A percentile compares a stretch with the other conserved stretches of the same genome.
These are phyloP conservation scores for fission yeast (Schizosaccharomyces pombe) DNA, from an alignment of 805 yeast genomes.

Conservation along the genomic window DNA sequence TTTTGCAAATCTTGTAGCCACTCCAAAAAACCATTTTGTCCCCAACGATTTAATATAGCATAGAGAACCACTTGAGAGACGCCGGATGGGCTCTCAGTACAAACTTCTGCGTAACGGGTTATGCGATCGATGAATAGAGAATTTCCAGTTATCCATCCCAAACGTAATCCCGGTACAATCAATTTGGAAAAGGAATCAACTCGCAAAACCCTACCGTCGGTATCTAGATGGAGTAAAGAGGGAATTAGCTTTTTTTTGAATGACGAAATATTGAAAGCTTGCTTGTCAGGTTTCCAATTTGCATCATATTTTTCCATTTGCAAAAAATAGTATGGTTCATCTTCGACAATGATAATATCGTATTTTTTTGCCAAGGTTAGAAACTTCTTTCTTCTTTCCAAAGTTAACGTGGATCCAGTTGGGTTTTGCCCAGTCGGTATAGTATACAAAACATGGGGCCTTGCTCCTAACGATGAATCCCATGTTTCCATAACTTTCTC, in stretches of 20 bases:
- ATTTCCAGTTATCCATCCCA: constrained; percentile 78
- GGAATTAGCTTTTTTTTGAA: background rate
- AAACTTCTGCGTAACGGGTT: constrained; percentile 53
- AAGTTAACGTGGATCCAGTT: constrained; percentile 65
- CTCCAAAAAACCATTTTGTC: constrained; percentile 18
- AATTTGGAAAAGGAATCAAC: constrained; percentile 81
- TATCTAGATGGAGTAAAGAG: constrained; percentile 31
- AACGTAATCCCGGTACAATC: constrained; percentile 70
- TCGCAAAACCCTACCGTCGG: constrained; percentile 74
- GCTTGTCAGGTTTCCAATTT: constrained; percentile 6
- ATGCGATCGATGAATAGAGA: constrained; percentile 36
- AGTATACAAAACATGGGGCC: constrained; percentile 72
- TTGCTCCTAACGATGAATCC: constrained; percentile 29
- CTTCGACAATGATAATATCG: constrained; percentile 73
- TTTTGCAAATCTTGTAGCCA: constrained; percentile 57
- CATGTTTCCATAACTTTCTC: constrained; percentile 34
- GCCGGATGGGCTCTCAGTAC: constrained; percentile 63
- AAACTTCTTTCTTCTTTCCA: constrained; percentile 52
- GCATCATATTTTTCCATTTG: constrained; percentile 60
- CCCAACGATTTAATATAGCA: constrained; percentile 21
- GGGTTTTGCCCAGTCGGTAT: constrained; percentile 97
- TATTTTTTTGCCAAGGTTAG: constrained; percentile 63
- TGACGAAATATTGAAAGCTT: constrained; percentile 22
- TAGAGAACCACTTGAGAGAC: constrained; percentile 57
- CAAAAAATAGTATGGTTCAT: constrained; percentile 90